Base-by-base conservation (phyloP, 805 yeast species). In the Grigorovia yakushimaensis region DNA sequence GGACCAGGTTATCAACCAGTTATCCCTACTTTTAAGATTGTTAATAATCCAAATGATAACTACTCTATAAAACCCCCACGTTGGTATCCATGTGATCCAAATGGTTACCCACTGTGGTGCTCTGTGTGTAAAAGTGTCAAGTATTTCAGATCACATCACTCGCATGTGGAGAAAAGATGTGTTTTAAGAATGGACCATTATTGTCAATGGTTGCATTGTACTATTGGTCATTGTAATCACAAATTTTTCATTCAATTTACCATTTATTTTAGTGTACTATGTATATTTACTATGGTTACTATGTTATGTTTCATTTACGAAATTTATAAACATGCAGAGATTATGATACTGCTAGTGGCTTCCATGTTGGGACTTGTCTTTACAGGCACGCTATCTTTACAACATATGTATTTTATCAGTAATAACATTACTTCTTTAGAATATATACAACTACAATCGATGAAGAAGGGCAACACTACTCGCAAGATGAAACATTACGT, bases 101-200 rank as follows among this genome's bases (percentile, higher is more conserved):
- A 75, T 48, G 97, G 98, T 0, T 78, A 73, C 52, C 94, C 96
- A 0, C 68, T 70, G 23, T 89, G 85, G 80, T 88, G 96, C 58
- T 65, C 82, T 1, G 62, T 66, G 10, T 86, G 96, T 59, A 69
- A 75, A 43, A 73, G 82, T 5, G 63, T 85, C 27, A 87, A 85
- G 57, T 72, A 81, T 1, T 74, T 78, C 22, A 70, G 96, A 45
- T 62, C 84, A 0, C 91, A 79, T 54, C 96, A 86, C 58, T 81
- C 88, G 38, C 70, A 75, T 3, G 70, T 74, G 43, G 45, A 67
- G 45, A 73, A 72, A 2, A 58, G 64, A 21, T 87, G 95, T 58
- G 78, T 88, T 0, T 79, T 85, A 0, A 71, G 74, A 48, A 83
- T 85, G 71, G 98, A 89, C 64, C 98, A 89, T 61, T 82, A 73